Base-by-base conservation (phyloP, 352 stramenopile genomes). In the Globisporangium cystogenes region DNA sequence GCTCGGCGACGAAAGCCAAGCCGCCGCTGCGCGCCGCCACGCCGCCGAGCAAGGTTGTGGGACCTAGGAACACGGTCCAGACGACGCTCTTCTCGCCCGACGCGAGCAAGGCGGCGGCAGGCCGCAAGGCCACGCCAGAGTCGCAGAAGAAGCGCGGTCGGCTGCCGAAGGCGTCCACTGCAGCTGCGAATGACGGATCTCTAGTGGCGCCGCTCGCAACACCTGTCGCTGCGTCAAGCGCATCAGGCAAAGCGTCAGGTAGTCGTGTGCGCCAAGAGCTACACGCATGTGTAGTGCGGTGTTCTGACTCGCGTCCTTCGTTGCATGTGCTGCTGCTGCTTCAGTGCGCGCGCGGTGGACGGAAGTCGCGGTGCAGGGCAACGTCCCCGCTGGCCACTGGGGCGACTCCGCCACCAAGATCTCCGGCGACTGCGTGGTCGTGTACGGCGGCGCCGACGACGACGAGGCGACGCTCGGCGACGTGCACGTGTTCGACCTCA, bases 371-470 rank as follows among this genome's bases (percentile, higher is more conserved):
- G 57, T 65, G 27, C 52, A 66, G 8, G 83, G 71, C 3, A 56
- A 26, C 8, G 23, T 39, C 4, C 76, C 78, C 0, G 41, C 53
- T 40, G 81, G 84, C 51, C 81, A 91, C 36, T 98, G 93, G 93
- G 93, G 91, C 43, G 85, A 96, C 55, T 94, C 80, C 0, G 87
- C 87, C 47, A 97, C 90, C 5, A 76, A 79, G 56, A 95, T 98
- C 54, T 85, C 86, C 18, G 68, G 93, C 48, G 67, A 87, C 42
- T 80, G 86, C 20, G 66, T 98, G 12, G 76, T 98, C 14, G 64
- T 98, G 6, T 98, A 98, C 57, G 93, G 93, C 29, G 93, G 93
- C 36, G 88, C 95, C 43, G 82, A 93, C 52, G 84, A 96, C 45
- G 82, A 96, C 58, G 73, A 90, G 50, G 51, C 43, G 7, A 96